These are phyloP conservation scores for Casuarina cunninghamiana DNA, from an alignment of 306 rosid genomes.

Conservation along the genomic window DNA sequence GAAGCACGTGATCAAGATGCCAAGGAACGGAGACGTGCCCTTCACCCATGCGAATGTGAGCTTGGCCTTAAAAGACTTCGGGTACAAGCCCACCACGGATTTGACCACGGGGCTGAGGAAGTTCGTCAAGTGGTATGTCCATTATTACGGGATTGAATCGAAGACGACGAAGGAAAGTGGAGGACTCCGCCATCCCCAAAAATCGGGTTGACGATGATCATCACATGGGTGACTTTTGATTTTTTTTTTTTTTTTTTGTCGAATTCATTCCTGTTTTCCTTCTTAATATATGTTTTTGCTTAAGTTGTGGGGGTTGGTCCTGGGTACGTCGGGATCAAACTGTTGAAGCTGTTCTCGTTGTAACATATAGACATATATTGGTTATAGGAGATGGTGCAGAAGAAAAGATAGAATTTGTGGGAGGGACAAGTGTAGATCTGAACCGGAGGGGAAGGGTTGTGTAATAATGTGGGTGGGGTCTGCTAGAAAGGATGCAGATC, in stretches of 20 bases:
- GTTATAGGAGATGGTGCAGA: slow-evolving; percentile 21
- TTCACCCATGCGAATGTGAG: slow-evolving; percentile 60
- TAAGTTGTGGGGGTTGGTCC: not conserved
- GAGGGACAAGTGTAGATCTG: slow-evolving; percentile 24
- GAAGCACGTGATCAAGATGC: slow-evolving; percentile 54
- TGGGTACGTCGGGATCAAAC: not conserved
- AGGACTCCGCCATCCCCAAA: slow-evolving; percentile 26
- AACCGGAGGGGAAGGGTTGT: slow-evolving; percentile 1
- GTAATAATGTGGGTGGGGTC: slow-evolving; percentile 50
- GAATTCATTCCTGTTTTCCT: not conserved
- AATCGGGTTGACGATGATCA: slow-evolving; percentile 42
- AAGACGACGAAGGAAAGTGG: slow-evolving; percentile 41
- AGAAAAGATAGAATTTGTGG: not conserved
- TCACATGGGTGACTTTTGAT: slow-evolving; percentile 28
- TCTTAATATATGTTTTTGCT: not conserved
- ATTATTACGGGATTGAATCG: slow-evolving; percentile 53
- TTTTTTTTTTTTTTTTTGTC: not conserved
- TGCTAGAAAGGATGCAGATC: slow-evolving; percentile 37
- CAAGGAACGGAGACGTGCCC: slow-evolving; percentile 61
- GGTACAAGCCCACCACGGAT: slow-evolving; percentile 55
- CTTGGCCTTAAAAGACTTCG: slow-evolving; percentile 44
- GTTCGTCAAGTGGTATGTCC: slow-evolving; percentile 59
- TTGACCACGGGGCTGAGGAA: slow-evolving; percentile 51
- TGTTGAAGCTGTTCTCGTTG: slow-evolving; percentile 22
- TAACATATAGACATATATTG: slow-evolving; percentile 36